These are phyloP conservation scores for Vanrija sp. DNA, from an alignment of 1,284 basidiomycete genomes.

Conservation along the genomic window DNA sequence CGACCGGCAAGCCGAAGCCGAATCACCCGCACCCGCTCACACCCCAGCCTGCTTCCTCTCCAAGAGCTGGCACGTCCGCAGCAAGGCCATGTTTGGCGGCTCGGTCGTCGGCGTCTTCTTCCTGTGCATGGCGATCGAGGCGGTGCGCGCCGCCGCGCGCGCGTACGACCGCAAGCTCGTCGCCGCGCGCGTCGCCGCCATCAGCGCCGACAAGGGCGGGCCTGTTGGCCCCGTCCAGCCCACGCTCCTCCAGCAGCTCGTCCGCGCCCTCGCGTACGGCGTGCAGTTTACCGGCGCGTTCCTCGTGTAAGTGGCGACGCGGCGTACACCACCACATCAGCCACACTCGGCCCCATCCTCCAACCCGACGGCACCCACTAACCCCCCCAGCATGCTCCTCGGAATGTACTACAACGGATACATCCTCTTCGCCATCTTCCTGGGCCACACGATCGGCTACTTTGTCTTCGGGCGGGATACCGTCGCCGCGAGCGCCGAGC, in stretches of 20 bases:
- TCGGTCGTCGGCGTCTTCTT: constrained; percentile 49
- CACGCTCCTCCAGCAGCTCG: constrained; percentile 40
- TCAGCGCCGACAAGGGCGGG: neutral
- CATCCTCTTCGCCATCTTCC: constrained; percentile 47
- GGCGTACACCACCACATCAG: no score
- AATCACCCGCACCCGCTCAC: no score
- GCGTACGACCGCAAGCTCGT: constrained; percentile 48
- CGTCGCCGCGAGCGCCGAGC: neutral
- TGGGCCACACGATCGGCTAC: constrained; percentile 41
- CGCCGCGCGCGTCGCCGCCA: constrained; percentile 1
- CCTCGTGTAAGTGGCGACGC: constrained; percentile 30
- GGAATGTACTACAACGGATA: constrained; percentile 51
- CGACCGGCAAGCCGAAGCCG: no score
- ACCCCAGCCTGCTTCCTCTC: constrained; percentile 52
- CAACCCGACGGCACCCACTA: neutral
- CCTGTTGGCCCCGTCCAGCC: neutral
- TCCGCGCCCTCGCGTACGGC: constrained; percentile 44
- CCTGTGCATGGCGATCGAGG: constrained; percentile 47
- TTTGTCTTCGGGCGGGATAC: constrained; percentile 41
- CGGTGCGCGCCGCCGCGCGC: constrained; percentile 41
- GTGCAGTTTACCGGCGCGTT: constrained; percentile 47
- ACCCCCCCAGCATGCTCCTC: constrained; percentile 36
- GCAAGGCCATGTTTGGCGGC: constrained; percentile 46
- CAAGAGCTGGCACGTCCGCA: constrained; percentile 41
- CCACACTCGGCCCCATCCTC: no score